A percentile compares a stretch with the other conserved stretches of the same genome.
These are phyloP conservation scores for Sphagnum tenellum DNA, from an alignment of 225 moss, liverwort and hornwort species.

Conservation along the genomic window DNA sequence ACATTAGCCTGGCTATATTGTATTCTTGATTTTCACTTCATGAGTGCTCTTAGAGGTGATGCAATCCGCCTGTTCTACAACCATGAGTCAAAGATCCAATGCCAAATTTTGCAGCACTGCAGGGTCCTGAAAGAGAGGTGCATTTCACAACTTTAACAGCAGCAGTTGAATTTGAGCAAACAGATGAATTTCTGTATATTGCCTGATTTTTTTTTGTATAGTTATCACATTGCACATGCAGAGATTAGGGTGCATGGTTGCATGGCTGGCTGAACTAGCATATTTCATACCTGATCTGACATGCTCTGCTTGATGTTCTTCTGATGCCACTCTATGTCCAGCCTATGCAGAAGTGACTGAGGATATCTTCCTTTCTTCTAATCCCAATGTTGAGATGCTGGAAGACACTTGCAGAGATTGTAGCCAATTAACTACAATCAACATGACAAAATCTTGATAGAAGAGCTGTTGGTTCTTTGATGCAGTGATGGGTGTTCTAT, in stretches of 20 bases:
- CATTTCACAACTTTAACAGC: not conserved
- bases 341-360: not conserved
- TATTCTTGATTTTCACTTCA: constrained; percentile 66
- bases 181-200: no score
- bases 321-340: not conserved
- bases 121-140: constrained; percentile 57
- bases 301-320: no score
- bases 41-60: constrained; percentile 68
- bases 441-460: no score
- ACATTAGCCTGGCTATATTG: constrained; percentile 39
- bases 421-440: no score
- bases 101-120: constrained; percentile 55
- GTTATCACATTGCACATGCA: not conserved
- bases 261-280: no score
- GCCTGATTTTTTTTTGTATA: not conserved
- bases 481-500: no score
- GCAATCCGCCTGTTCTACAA: constrained; percentile 42
- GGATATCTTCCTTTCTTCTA: not conserved
- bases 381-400: no score
- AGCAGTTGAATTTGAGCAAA: no score
- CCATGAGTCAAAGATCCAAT: constrained; percentile 36
- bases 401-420: not conserved
- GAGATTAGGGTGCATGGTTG: no score
- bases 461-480: no score
- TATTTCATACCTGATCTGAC: no score